Percentiles rank a stretch among this genome's conserved stretches.
phyloP scores from a whole-genome alignment of 306 rosid species.

The Cotoneaster glaucophyllus region DNA sequence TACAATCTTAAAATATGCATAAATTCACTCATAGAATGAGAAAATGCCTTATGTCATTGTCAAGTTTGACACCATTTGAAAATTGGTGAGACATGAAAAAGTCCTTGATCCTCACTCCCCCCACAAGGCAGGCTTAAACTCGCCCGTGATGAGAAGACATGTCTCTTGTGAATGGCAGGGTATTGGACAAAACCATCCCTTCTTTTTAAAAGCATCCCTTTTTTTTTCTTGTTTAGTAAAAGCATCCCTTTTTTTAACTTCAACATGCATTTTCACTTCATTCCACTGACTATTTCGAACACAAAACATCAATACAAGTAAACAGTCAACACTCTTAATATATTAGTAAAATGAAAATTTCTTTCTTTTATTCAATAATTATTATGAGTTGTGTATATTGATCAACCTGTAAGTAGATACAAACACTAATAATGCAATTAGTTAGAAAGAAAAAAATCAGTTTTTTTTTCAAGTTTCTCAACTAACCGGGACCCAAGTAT shows the following conservation, averaged over 20 bases:
- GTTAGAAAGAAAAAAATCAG: no score
- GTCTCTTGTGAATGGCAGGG: neutral
- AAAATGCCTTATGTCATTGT: no score
- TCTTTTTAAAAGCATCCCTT: no score
- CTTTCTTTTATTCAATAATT: neutral
- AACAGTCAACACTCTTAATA: no score
- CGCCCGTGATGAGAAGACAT: slow-evolving; percentile 19
- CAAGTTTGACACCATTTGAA: no score
- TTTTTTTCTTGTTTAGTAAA: neutral
- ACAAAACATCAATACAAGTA: no score
- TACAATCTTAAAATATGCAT: no score
- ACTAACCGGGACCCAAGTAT: slow-evolving; percentile 35
- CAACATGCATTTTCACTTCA: neutral
- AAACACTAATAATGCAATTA: neutral
- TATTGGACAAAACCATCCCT: neutral
- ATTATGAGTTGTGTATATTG: neutral
- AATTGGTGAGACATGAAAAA: no score
- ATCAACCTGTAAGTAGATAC: neutral
- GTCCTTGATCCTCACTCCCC: neutral
- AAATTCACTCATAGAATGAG: no score
- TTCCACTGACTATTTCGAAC: neutral
- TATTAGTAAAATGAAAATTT: no score
- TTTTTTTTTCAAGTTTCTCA: neutral
- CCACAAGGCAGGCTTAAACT: neutral
- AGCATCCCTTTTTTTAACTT: no score